Conservation (phyloP, 2,329 filamentous ascomycete genomes). For the Aspergillus transmontanensis region DNA sequence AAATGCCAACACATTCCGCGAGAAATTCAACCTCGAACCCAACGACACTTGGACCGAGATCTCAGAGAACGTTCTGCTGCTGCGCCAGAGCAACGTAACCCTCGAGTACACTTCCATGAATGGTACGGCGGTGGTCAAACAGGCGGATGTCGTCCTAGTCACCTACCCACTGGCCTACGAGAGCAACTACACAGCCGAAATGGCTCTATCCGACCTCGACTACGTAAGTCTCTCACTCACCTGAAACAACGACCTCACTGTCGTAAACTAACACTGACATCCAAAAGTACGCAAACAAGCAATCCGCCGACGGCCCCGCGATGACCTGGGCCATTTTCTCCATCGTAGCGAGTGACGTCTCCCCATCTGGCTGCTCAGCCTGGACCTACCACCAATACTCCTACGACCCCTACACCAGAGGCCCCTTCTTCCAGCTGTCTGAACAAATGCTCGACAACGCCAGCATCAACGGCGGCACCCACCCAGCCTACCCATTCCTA, state of each 20-base stretch:
- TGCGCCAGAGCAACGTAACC: slow-evolving; percentile 62
- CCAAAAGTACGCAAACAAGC: slow-evolving; percentile 66
- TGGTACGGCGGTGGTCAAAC: slow-evolving; percentile 66
- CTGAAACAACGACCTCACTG: too few relatives aligned
- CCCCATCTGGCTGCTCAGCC: slow-evolving; percentile 67
- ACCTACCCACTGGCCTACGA: slow-evolving; percentile 66
- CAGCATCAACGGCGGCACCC: slow-evolving; percentile 63
- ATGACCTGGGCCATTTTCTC: slow-evolving; percentile 75
- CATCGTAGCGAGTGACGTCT: slow-evolving; percentile 66
- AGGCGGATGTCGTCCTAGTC: slow-evolving; percentile 69
- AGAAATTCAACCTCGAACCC: slow-evolving; percentile 54
- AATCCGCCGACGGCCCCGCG: slow-evolving; percentile 67
- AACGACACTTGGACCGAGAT: slow-evolving; percentile 64
- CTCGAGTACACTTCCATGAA: slow-evolving; percentile 69
- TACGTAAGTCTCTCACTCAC: slow-evolving; percentile 50
- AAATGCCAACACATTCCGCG: slow-evolving; percentile 60
- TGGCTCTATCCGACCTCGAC: slow-evolving; percentile 61
- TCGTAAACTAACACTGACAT: neutral
- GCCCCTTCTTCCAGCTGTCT: slow-evolving; percentile 71
- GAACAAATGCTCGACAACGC: slow-evolving; percentile 68
- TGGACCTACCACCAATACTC: slow-evolving; percentile 69
- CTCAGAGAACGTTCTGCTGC: slow-evolving; percentile 58
- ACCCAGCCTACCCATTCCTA: slow-evolving; percentile 71
- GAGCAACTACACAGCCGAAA: slow-evolving; percentile 49
- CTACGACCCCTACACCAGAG: slow-evolving; percentile 64